Conservation (phyloP, 371 early-diverging fungal genomes). For the Actinomortierella ambigua region DNA sequence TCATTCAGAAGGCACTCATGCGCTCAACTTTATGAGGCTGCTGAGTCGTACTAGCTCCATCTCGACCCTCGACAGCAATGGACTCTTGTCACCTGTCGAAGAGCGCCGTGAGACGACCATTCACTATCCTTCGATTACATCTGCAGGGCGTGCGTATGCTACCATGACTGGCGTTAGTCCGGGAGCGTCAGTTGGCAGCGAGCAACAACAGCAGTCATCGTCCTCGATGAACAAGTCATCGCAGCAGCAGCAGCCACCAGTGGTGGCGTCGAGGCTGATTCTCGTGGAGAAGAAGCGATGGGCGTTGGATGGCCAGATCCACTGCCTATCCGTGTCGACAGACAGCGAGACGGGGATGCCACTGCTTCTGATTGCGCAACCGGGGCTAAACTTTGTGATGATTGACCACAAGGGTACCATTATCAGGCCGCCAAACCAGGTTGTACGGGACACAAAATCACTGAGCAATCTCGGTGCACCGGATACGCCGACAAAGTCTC, state of each 20-base stretch:
- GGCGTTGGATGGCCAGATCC: constrained; percentile 64
- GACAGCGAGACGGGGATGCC: constrained; percentile 41
- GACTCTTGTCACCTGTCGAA: constrained; percentile 35
- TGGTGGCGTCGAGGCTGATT: constrained; percentile 21
- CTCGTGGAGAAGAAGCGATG: constrained; percentile 60
- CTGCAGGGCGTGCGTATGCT: constrained; percentile 13
- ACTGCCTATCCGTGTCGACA: constrained; percentile 35
- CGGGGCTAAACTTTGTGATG: constrained; percentile 64
- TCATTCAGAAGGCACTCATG: constrained; percentile 8
- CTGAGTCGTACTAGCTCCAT: constrained; percentile 37
- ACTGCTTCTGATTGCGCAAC: constrained; percentile 63
- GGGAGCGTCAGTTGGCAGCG: not conserved
- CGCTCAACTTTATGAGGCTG: constrained; percentile 19
- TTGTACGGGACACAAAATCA: constrained; percentile 9
- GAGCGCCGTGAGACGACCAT: constrained; percentile 31
- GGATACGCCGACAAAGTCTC: constrained; percentile 26
- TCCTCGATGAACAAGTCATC: not conserved
- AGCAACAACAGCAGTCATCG: constrained; percentile 12
- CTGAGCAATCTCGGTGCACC: constrained; percentile 13
- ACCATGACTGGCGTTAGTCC: constrained; percentile 6
- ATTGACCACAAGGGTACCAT: constrained; percentile 61
- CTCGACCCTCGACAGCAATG: constrained; percentile 40
- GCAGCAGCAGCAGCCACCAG: constrained; percentile 1
- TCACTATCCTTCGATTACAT: constrained; percentile 31
- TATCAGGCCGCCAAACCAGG: constrained; percentile 46